A percentile compares a stretch with the other conserved stretches of the same genome.
phyloP scores from a whole-genome alignment of 495 filamentous ascomycete genomes.

The Penicillium canariense region DNA sequence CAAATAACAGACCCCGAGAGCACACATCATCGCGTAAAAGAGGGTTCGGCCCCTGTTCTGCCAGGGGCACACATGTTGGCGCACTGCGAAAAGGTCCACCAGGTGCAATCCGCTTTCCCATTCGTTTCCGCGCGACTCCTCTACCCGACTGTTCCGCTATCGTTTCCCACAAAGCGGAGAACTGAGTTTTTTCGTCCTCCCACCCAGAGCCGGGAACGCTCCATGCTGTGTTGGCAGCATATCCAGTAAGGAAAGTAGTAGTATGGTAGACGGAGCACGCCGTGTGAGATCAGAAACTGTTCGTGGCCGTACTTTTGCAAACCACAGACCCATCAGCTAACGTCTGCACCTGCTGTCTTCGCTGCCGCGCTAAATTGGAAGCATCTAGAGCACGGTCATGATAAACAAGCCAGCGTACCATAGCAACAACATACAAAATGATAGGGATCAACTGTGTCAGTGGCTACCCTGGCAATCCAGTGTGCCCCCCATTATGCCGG shows the following conservation, averaged over 20 bases:
- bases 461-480: background rate
- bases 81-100: background rate
- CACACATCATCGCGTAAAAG: too few relatives aligned
- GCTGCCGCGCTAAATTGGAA: background rate
- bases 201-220: background rate
- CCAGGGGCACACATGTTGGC: conserved; percentile 5
- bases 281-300: background rate
- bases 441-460: background rate
- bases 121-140: conserved; percentile 28
- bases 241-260: too few relatives aligned
- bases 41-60: background rate
- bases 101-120: background rate
- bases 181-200: conserved; percentile 14
- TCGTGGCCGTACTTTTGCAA: background rate
- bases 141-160: conserved; percentile 21
- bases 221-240: background rate
- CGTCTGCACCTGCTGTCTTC: background rate
- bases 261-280: background rate
- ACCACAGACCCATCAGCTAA: conserved; percentile 10
- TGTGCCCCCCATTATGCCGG: background rate
- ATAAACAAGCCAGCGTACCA: background rate
- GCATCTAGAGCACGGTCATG: background rate
- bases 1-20: background rate
- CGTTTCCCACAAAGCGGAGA: conserved; percentile 19
- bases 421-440: background rate